These are phyloP conservation scores for Onygenales sp. DNA, from an alignment of 2,329 filamentous ascomycete genomes.

Conservation along the genomic window DNA sequence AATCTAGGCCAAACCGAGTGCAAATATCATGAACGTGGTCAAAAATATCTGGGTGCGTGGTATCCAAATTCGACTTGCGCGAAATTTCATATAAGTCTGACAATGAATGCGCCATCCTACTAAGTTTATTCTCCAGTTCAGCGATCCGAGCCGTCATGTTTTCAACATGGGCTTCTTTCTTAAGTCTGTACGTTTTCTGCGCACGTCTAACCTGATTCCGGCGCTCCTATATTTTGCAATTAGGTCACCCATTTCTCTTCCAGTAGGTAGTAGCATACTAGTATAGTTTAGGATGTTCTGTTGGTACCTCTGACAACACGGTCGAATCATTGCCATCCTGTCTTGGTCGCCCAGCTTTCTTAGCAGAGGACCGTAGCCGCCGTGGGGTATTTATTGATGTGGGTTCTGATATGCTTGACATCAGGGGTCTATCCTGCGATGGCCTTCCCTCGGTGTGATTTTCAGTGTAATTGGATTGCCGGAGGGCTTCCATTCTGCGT, in stretches of 20 bases:
- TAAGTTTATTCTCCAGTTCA: conserved; percentile 43
- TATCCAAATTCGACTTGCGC: not conserved
- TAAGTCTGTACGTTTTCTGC: conserved; percentile 70
- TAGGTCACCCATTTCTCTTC: not conserved
- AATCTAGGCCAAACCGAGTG: not conserved
- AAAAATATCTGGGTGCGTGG: not conserved
- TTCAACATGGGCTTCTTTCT: conserved; percentile 71
- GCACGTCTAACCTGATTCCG: conserved; percentile 78
- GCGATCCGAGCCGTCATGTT: conserved; percentile 61
- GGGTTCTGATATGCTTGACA: too few species aligned
- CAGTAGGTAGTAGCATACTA: not conserved
- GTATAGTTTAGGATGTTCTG: not conserved
- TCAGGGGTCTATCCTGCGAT: not conserved
- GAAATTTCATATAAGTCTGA: not conserved
- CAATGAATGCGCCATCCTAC: not conserved
- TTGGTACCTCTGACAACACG: not conserved
- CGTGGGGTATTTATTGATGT: not conserved
- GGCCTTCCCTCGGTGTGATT: not conserved
- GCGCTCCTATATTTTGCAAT: conserved; percentile 47
- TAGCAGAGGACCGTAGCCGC: not conserved
- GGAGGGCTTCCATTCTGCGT: too few species aligned
- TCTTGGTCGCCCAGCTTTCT: not conserved
- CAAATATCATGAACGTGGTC: not conserved
- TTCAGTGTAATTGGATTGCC: not conserved
- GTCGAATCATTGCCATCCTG: not conserved